Evolutionary conservation across 495 filamentous ascomycete genomes (phyloP), one percentile per base, ranked within the genome.

Genomic region (Hyaloscypha variabilis): DNA sequence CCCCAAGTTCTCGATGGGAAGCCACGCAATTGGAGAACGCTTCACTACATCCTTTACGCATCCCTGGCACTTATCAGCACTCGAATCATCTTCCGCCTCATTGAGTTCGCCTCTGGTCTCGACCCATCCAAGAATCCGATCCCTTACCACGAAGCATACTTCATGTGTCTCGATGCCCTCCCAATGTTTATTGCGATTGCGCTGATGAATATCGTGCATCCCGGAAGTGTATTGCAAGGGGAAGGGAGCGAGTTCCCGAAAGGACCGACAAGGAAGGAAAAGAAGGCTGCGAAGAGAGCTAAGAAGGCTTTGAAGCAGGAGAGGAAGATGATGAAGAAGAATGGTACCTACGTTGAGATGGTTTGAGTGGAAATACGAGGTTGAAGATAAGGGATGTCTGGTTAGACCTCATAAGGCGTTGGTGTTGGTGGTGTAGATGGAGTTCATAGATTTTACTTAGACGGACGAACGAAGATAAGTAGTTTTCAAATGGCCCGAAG

Each of bases 41-140:
- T 79, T n/a, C 65, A 83, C 4, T 79, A 71, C 34, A 74, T 75
- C 29, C 69, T 85, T 1, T 84, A 80, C 65, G 73, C 67, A 4
- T 74, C 72, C 13, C 71, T 85, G 23, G 64, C 63, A 3, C 70
- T 79, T 58, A 81, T 83, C 65, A 79, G 77, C 3, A 76, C 84
- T 31, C 83, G 84, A 25, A 87, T 87, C 66, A 78, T 85, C 60
- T 88, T 82, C 75, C 79, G 85, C 53, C 73, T 89, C 0, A 70
- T 78, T 50, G 82, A 88, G 58, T 88, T 82, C 71, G 71, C 81
- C 4, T 60, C 74, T 8, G 85, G 85, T 25, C 67, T 75, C 0
- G 63, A 68, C 28, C 70, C 74, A 1, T 57, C 31, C 19, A 74
- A 72, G 21, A 84, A 83, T 54, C 76, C 77, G 0, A 74, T 87